Evolutionary conservation across 176 grass and related monocot genomes (phyloP), one percentile per base, ranked within the genome.

Genomic region (Musa schizocarpa): DNA sequence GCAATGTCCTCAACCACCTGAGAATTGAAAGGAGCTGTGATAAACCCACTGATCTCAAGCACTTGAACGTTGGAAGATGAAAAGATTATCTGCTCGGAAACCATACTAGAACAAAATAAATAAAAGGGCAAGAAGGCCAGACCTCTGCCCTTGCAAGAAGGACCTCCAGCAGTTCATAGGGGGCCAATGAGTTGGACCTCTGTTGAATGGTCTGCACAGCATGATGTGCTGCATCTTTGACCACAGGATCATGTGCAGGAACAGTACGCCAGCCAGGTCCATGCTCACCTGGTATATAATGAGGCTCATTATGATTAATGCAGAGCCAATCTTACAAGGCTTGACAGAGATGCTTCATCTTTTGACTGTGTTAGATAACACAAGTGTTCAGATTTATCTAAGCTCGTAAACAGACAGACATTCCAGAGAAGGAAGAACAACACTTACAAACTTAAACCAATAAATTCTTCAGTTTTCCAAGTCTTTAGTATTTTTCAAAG

Each of bases 151-250:
- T 91, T 34, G 90, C 88, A 12, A 67, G 80, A 58, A 93, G 4
- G 9, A 98, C 83, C 56, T 93, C 88, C n/a, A 93, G 56, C 68
- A 98, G 86, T 81, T 91, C 88, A 73, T 98, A 98, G 1, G 86
- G 88, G 52, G 80, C 64, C 58, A 91, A 75, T 13, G 88, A 98
- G 51, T 93, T 98, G 0, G 95, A 98, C 72, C 59, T 87, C 81
- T 87, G 54, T 52, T 93, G 95, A 70, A 93, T 94, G 69, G 76
- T 86, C 79, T 92, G 82, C 69, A 91, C 86, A 71, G 90, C 95
- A 91, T 94, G 95, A 54, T 65, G 21, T 80, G 88, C 88, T 71
- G 95, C 90, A 80, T 86, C 95, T 84, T 87, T 93, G 64, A 94
- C 86, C 72, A 89, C 82, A 13, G 95, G 90, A 69, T 94, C 95